Evolutionary conservation across 2,329 filamentous ascomycete genomes (phyloP).

Genomic region (Bipolaris victoriae): DNA sequence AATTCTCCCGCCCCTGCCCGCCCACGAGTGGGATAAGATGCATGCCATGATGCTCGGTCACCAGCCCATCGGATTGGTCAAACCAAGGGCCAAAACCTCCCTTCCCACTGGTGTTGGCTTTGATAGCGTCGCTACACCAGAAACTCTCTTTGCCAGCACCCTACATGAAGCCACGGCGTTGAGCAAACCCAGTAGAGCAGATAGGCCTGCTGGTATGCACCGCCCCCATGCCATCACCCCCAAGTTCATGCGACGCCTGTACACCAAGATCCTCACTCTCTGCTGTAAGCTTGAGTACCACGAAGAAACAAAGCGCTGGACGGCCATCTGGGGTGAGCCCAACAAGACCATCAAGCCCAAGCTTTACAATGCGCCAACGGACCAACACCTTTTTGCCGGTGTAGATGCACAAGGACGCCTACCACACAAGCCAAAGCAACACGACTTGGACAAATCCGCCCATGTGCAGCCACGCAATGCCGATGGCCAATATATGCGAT

Average conservation of each 20-base stretch:
- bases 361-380: constrained; percentile 24
- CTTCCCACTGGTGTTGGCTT: not conserved
- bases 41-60: constrained; percentile 48
- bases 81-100: constrained; percentile 25
- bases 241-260: constrained; percentile 56
- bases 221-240: constrained; percentile 49
- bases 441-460: not conserved
- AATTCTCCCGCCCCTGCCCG: constrained; percentile 54
- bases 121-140: not conserved
- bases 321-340: constrained; percentile 33
- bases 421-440: constrained; percentile 11
- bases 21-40: constrained; percentile 53
- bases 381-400: constrained; percentile 37
- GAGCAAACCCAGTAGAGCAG: constrained; percentile 36
- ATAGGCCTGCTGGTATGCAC: constrained; percentile 28
- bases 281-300: constrained; percentile 53
- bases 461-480: constrained; percentile 22
- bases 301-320: constrained; percentile 33
- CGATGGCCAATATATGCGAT: constrained; percentile 23
- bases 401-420: constrained; percentile 31
- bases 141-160: constrained; percentile 10
- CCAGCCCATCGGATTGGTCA: constrained; percentile 32
- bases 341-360: constrained; percentile 15
- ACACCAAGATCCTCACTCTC: constrained; percentile 50
- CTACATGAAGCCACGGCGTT: constrained; percentile 29